phyloP scores from a whole-genome alignment of 441 rosid genomes.

The Cnidoscolus chayamansa region DNA sequence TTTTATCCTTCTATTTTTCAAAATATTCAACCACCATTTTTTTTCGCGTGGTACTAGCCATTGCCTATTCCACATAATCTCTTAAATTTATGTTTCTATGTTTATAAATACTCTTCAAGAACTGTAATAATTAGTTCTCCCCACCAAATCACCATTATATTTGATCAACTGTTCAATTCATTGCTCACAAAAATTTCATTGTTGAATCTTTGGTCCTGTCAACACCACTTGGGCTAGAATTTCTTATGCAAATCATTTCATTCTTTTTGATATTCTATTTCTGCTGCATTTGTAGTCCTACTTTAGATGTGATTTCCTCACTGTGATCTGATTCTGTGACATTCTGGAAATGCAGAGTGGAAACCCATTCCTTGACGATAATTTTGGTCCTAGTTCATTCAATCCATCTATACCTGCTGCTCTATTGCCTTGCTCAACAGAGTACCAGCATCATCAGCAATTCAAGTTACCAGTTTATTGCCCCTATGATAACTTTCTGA shows the following conservation, averaged over 20 bases:
- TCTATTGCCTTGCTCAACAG: conserved; percentile 45
- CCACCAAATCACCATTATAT: too few species aligned
- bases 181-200: background rate
- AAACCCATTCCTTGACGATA: conserved; percentile 53
- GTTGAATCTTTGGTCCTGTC: background rate
- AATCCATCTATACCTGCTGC: conserved; percentile 25
- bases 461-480: conserved; percentile 65
- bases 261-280: background rate
- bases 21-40: background rate
- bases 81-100: too few species aligned
- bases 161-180: background rate
- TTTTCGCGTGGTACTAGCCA: background rate
- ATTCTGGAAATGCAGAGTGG: conserved; percentile 42
- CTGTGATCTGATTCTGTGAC: background rate
- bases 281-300: background rate
- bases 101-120: background rate
- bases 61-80: background rate
- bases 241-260: background rate
- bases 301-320: too few species aligned
- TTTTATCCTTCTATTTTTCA: background rate
- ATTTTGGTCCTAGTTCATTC: conserved; percentile 24
- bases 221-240: background rate
- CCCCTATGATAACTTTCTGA: conserved; percentile 71
- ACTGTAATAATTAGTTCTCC: background rate
- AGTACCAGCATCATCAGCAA: conserved; percentile 49